Conservation (phyloP, 306 rosid genomes). For the Sechiopsis laciniata region DNA sequence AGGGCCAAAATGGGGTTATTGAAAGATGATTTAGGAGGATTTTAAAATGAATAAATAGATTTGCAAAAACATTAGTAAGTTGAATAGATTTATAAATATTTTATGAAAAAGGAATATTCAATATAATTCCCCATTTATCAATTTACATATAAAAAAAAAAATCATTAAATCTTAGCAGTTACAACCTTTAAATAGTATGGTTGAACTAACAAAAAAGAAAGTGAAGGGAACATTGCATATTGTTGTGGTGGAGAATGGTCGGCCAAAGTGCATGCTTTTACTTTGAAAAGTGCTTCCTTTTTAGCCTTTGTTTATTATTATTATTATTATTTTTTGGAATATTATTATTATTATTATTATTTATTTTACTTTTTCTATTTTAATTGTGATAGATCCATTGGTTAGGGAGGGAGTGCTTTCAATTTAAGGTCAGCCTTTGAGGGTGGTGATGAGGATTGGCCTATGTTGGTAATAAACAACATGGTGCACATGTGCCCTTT, state of each 20-base stretch:
- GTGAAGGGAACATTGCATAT: conserved; percentile 12
- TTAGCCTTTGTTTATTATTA: not conserved
- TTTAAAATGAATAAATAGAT: too few relatives aligned
- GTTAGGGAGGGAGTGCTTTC: conserved; percentile 1
- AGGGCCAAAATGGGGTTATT: too few relatives aligned
- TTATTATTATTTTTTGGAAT: not conserved
- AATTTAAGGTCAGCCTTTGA: conserved; percentile 4
- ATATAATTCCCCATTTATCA: too few relatives aligned
- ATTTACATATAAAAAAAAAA: not conserved
- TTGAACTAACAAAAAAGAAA: not conserved
- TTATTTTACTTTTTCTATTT: not conserved
- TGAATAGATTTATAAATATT: too few relatives aligned
- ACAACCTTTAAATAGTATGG: too few relatives aligned
- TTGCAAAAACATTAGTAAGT: too few relatives aligned
- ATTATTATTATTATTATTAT: too few relatives aligned
- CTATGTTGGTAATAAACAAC: not conserved
- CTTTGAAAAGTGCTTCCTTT: not conserved
- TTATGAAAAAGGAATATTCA: too few relatives aligned
- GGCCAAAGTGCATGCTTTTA: not conserved
- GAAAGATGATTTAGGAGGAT: too few relatives aligned
- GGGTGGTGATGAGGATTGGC: conserved; percentile 7
- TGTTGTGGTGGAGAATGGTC: conserved; percentile 9
- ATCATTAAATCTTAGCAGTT: not conserved
- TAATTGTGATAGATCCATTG: not conserved
- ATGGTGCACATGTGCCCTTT: conserved; percentile 12